Evolutionary conservation across 148 eudicot species (phyloP).

Genomic region (Pharnaceum exiguum): DNA sequence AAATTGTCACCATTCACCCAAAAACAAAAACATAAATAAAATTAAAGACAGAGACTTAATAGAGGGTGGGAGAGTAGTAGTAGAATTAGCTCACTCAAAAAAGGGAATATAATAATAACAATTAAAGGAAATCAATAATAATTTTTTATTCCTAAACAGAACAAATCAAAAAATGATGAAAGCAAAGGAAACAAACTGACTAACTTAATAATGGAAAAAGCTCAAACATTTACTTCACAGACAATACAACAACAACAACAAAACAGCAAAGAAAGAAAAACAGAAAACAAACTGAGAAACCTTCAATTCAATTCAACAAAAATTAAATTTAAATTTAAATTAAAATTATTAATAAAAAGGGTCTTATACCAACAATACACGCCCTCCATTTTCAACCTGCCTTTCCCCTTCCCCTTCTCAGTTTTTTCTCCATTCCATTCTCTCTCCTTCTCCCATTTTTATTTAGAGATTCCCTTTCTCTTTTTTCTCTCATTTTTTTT

Average conservation of each 20-base stretch:
- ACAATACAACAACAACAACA: conserved; percentile 39
- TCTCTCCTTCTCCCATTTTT: conserved; percentile 27
- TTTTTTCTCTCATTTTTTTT: conserved; percentile 30
- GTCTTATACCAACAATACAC: conserved; percentile 38
- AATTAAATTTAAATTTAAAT: not conserved
- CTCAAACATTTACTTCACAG: conserved; percentile 61
- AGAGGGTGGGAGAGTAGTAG: too few species aligned
- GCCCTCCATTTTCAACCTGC: conserved; percentile 62
- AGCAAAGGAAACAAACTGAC: too few species aligned
- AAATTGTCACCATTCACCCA: not conserved
- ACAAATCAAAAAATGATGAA: conserved; percentile 8
- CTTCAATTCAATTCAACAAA: too few species aligned
- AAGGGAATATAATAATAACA: not conserved
- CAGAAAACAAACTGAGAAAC: too few species aligned
- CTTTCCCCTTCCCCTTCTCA: conserved; percentile 37
- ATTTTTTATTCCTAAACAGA: too few species aligned
- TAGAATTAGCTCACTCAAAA: not conserved
- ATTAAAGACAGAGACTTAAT: not conserved
- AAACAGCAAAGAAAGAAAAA: conserved; percentile 8
- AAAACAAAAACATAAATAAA: not conserved
- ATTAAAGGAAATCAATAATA: conserved; percentile 6
- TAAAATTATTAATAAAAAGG: conserved; percentile 21
- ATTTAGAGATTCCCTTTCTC: conserved; percentile 49
- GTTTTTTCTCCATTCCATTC: conserved; percentile 7
- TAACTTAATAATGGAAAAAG: too few species aligned